phyloP scores from a whole-genome alignment of 345 rosid species.

The Kernera saxatilis region DNA sequence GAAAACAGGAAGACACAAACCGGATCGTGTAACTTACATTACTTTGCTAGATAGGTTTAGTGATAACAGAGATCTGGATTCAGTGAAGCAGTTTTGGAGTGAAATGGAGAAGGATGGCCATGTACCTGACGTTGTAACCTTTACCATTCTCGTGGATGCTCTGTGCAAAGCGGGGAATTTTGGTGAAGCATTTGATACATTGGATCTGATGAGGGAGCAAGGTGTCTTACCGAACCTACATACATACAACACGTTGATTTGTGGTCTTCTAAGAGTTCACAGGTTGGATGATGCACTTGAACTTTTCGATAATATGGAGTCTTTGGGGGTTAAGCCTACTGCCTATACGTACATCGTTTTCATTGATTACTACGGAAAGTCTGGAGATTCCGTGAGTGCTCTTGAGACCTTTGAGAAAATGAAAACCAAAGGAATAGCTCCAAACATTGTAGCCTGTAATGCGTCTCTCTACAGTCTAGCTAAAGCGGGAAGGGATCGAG shows the following conservation, averaged over 20 bases:
- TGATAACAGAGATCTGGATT: slow-evolving; percentile 62
- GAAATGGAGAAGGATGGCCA: slow-evolving; percentile 88
- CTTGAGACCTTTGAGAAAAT: slow-evolving; percentile 75
- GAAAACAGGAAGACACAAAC: slow-evolving; percentile 75
- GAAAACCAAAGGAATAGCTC: slow-evolving; percentile 73
- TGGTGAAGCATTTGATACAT: slow-evolving; percentile 53
- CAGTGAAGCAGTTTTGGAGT: slow-evolving; percentile 64
- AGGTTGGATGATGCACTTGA: slow-evolving; percentile 57
- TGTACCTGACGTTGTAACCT: slow-evolving; percentile 75
- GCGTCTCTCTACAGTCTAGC: slow-evolving; percentile 83
- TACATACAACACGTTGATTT: slow-evolving; percentile 74
- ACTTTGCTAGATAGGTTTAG: slow-evolving; percentile 77
- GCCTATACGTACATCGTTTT: slow-evolving; percentile 76
- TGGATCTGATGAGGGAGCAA: slow-evolving; percentile 62
- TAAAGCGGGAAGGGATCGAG: slow-evolving; percentile 52
- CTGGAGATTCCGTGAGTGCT: slow-evolving; percentile 54
- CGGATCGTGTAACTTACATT: slow-evolving; percentile 71
- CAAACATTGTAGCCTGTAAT: slow-evolving; percentile 77
- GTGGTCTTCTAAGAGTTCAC: slow-evolving; percentile 59
- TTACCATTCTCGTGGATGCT: slow-evolving; percentile 69
- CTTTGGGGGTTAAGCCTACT: slow-evolving; percentile 60
- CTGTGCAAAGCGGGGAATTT: slow-evolving; percentile 59
- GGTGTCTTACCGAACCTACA: slow-evolving; percentile 70
- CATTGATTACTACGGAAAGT: slow-evolving; percentile 88
- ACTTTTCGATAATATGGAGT: slow-evolving; percentile 53